These are phyloP conservation scores for Malassezia pachydermatis DNA, from an alignment of 1,284 basidiomycete genomes.

Conservation along the genomic window DNA sequence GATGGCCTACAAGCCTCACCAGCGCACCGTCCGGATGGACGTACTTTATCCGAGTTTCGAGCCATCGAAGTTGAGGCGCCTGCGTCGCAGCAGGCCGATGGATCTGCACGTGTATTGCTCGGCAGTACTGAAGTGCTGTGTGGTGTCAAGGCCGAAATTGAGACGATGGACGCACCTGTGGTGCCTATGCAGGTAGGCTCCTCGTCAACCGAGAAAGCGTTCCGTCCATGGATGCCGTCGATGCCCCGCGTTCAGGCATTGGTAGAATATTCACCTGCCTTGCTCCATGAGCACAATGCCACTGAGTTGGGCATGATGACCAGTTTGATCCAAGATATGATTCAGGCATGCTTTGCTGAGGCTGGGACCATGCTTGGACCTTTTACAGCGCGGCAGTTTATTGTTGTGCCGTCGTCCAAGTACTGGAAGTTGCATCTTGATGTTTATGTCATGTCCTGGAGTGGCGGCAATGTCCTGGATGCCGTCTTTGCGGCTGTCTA, in stretches of 20 bases:
- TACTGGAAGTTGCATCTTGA: slow-evolving; percentile 41
- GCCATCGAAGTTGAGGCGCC: slow-evolving; percentile 26
- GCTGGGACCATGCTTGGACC: slow-evolving; percentile 13
- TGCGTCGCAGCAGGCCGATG: slow-evolving; percentile 30
- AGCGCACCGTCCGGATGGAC: slow-evolving; percentile 31
- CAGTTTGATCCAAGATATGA: slow-evolving; percentile 8
- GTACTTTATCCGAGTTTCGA: slow-evolving; percentile 28
- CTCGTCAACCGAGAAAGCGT: not conserved
- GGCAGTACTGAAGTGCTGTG: slow-evolving; percentile 38
- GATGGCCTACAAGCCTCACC: slow-evolving; percentile 28
- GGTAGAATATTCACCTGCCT: slow-evolving; percentile 15
- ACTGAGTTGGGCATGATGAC: slow-evolving; percentile 12
- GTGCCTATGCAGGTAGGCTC: not conserved
- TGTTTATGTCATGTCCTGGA: slow-evolving; percentile 29
- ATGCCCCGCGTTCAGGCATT: slow-evolving; percentile 5
- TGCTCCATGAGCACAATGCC: slow-evolving; percentile 14
- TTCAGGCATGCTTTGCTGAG: slow-evolving; percentile 7
- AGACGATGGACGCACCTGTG: not conserved
- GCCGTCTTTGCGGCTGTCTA: slow-evolving; percentile 35
- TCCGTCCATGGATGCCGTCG: slow-evolving; percentile 10
- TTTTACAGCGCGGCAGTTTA: slow-evolving; percentile 24
- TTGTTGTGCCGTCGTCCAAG: slow-evolving; percentile 32
- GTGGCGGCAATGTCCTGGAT: slow-evolving; percentile 40
- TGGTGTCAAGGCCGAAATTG: slow-evolving; percentile 34
- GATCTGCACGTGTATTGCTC: slow-evolving; percentile 29